phyloP scores from a whole-genome alignment of 2,329 filamentous ascomycete genomes.

The Pestalotiopsis sp. region DNA sequence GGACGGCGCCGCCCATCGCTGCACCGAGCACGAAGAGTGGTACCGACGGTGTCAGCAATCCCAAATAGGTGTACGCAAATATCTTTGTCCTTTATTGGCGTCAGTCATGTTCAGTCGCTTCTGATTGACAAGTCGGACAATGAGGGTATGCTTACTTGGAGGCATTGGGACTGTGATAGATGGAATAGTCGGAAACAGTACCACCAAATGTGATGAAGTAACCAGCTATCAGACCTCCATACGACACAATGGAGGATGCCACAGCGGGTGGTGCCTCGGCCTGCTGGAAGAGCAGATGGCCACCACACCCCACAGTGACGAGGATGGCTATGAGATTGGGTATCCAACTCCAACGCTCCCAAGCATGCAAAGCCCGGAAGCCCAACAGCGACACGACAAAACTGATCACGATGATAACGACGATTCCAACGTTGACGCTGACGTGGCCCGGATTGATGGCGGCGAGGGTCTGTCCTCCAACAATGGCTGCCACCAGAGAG shows the following conservation, averaged over 20 bases:
- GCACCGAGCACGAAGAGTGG: constrained; percentile 45
- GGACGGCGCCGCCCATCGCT: constrained; percentile 25
- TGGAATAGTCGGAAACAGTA: constrained; percentile 58
- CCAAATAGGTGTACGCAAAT: constrained; percentile 52
- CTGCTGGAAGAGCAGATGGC: constrained; percentile 40
- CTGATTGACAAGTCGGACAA: not conserved
- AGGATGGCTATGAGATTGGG: constrained; percentile 53
- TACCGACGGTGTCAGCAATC: constrained; percentile 51
- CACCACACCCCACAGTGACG: constrained; percentile 56
- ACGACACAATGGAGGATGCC: constrained; percentile 37
- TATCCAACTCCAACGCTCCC: constrained; percentile 59
- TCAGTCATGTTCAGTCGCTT: constrained; percentile 6
- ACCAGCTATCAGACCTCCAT: constrained; percentile 48
- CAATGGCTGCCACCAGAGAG: constrained; percentile 55
- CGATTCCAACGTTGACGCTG: constrained; percentile 57
- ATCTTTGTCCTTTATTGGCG: constrained; percentile 33
- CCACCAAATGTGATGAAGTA: constrained; percentile 59
- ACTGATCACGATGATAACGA: constrained; percentile 54
- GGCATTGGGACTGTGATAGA: constrained; percentile 51
- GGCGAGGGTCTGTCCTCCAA: constrained; percentile 55
- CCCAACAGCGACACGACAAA: constrained; percentile 58
- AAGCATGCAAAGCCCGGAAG: constrained; percentile 54
- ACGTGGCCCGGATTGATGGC: constrained; percentile 47
- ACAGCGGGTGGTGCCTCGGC: constrained; percentile 19
- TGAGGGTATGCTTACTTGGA: constrained; percentile 34